Conservation (phyloP, 306 rosid genomes). For the Astragalus membranaceus region DNA sequence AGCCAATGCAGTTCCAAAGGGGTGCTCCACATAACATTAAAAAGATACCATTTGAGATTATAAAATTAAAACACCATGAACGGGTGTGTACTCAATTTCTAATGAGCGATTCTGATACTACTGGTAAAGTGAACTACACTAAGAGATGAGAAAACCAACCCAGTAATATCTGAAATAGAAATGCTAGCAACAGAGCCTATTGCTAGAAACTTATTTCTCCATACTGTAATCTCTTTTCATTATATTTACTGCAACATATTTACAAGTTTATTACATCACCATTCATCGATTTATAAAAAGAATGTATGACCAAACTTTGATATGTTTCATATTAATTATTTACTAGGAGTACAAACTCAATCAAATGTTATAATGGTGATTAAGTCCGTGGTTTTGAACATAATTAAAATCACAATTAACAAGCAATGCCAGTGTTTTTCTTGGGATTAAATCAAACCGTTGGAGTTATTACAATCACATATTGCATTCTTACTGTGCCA, state of each 20-base stretch:
- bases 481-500: background rate
- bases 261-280: background rate
- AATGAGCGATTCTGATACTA: background rate
- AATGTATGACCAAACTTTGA: background rate
- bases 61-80: background rate
- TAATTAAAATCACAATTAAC: background rate
- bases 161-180: background rate
- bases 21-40: background rate
- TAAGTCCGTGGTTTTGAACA: background rate
- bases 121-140: background rate
- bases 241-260: background rate
- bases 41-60: slow-evolving; percentile 3
- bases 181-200: background rate
- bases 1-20: no score
- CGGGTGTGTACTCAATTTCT: background rate
- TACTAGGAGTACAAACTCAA: background rate
- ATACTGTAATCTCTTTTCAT: background rate
- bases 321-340: background rate
- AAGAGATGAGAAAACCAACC: background rate
- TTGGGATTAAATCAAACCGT: background rate
- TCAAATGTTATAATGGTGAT: background rate
- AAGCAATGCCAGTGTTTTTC: background rate
- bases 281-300: background rate
- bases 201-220: background rate
- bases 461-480: background rate